Evolutionary conservation across 805 yeast genomes (phyloP).

Genomic region (Ogataea philodendri): DNA sequence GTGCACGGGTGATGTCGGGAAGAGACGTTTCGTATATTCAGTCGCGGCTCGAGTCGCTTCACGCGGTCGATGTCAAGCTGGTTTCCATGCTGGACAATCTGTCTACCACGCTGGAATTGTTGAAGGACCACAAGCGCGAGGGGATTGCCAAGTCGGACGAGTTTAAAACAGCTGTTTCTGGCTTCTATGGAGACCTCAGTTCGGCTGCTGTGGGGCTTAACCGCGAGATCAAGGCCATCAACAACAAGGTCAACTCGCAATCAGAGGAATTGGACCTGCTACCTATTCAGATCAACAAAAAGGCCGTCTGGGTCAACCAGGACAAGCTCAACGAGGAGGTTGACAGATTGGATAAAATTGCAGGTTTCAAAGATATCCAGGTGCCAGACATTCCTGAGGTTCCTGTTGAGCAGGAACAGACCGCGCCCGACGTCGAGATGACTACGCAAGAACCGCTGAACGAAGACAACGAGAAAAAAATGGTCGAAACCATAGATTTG

Average conservation of each 20-base stretch:
- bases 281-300: constrained; percentile 67
- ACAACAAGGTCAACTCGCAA: constrained; percentile 50
- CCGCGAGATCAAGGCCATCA: constrained; percentile 64
- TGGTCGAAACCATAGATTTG: constrained; percentile 13
- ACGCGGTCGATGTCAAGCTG: constrained; percentile 49
- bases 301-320: constrained; percentile 65
- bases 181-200: constrained; percentile 55
- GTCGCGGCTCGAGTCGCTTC: constrained; percentile 49
- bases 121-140: constrained; percentile 34
- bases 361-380: constrained; percentile 12
- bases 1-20: constrained; percentile 14
- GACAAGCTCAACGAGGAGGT: constrained; percentile 54
- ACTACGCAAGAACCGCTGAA: constrained; percentile 2
- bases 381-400: constrained; percentile 6
- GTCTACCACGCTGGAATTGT: constrained; percentile 44
- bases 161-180: constrained; percentile 43
- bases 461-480: background rate
- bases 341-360: constrained; percentile 31
- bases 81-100: constrained; percentile 51
- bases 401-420: too few relatives aligned
- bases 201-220: constrained; percentile 57
- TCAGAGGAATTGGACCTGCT: constrained; percentile 41
- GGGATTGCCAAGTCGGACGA: constrained; percentile 30
- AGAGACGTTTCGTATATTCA: constrained; percentile 38
- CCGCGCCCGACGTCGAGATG: too few relatives aligned